phyloP scores from a whole-genome alignment of 2,329 filamentous ascomycete species.

The Thelonectria discophora region DNA sequence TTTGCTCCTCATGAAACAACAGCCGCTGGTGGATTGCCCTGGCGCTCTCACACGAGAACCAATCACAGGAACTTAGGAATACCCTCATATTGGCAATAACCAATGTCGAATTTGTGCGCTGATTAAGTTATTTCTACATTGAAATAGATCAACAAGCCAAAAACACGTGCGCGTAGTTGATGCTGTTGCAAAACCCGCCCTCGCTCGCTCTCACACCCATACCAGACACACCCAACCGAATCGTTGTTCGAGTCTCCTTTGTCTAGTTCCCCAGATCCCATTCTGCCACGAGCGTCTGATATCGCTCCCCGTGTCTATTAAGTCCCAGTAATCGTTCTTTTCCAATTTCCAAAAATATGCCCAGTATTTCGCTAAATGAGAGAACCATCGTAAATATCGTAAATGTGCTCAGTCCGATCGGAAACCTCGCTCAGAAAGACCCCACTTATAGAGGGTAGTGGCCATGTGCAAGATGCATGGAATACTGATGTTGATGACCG shows the following conservation, averaged over 20 bases:
- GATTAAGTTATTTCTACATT: slow-evolving; percentile 37
- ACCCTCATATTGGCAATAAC: slow-evolving; percentile 6
- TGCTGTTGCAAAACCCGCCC: slow-evolving; percentile 32
- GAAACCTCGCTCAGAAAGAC: slow-evolving; percentile 13
- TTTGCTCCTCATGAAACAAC: not conserved
- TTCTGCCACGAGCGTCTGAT: slow-evolving; percentile 33
- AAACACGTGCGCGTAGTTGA: slow-evolving; percentile 28
- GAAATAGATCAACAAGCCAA: slow-evolving; percentile 23
- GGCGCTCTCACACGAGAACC: too few relatives aligned
- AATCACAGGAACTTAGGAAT: too few relatives aligned
- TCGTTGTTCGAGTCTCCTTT: slow-evolving; percentile 23
- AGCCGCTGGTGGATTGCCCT: not conserved
- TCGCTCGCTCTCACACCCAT: slow-evolving; percentile 16
- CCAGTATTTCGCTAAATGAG: slow-evolving; percentile 21
- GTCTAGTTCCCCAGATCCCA: slow-evolving; percentile 29
- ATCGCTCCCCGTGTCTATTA: slow-evolving; percentile 36
- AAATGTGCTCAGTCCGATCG: slow-evolving; percentile 23
- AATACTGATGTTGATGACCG: not conserved
- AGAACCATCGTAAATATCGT: slow-evolving; percentile 41
- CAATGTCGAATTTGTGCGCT: slow-evolving; percentile 26
- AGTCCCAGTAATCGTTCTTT: slow-evolving; percentile 13
- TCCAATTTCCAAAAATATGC: slow-evolving; percentile 7
- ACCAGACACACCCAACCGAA: slow-evolving; percentile 20
- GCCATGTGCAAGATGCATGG: not conserved
- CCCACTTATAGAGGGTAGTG: not conserved